Evolutionary conservation across 2,329 filamentous ascomycete genomes (phyloP).

Genomic region (Paecilomyces sp.): DNA sequence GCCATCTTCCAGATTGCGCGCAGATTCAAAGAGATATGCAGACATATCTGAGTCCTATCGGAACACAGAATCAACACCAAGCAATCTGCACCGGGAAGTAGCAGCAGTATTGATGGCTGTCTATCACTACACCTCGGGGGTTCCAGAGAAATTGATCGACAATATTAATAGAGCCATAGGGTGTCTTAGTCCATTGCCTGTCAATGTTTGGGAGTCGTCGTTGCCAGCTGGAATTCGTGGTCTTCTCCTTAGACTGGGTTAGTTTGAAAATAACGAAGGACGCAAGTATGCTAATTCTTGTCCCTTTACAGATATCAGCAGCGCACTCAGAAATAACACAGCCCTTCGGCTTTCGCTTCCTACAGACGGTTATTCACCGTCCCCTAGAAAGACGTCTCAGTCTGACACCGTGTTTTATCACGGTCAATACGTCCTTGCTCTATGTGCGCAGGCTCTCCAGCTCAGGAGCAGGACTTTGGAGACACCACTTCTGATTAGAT

Average conservation of each 20-base stretch:
- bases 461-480: slow-evolving; percentile 8
- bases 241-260: slow-evolving; percentile 21
- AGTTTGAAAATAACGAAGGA: background rate
- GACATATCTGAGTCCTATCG: background rate
- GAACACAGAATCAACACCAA: background rate
- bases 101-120: background rate
- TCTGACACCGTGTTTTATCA: slow-evolving; percentile 14
- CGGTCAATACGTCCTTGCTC: slow-evolving; percentile 16
- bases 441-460: slow-evolving; percentile 17
- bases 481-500: slow-evolving; percentile 7
- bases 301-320: background rate
- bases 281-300: background rate
- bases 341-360: background rate
- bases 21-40: background rate
- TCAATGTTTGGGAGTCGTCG: slow-evolving; percentile 3
- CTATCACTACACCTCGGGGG: background rate
- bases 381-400: slow-evolving; percentile 7
- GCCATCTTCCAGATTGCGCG: background rate
- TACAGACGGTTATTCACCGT: background rate
- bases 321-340: background rate
- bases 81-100: background rate
- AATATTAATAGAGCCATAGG: background rate
- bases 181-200: background rate
- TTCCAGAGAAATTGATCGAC: background rate
- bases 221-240: slow-evolving; percentile 21